A percentile compares a stretch with the other conserved stretches of the same genome.
Conservation (phyloP, 1,139 yeast genomes). For the Kodamaea fungicola region DNA sequence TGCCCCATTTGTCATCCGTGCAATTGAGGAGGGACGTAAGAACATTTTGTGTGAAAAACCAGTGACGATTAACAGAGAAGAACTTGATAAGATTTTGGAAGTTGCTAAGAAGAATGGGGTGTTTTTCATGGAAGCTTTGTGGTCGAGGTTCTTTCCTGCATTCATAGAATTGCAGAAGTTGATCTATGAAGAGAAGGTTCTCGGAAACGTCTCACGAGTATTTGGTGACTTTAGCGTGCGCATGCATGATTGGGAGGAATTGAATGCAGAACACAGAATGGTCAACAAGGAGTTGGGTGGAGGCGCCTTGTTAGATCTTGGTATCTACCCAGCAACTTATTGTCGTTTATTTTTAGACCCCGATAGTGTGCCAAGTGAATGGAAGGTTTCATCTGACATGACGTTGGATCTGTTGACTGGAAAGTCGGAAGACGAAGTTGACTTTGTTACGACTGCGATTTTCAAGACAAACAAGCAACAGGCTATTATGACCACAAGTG, state of each 20-base stretch:
- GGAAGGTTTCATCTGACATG: slow-evolving; percentile 17
- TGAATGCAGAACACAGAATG: slow-evolving; percentile 17
- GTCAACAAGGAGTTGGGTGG: slow-evolving; percentile 51
- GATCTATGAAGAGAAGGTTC: slow-evolving; percentile 40
- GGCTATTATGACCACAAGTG: slow-evolving; percentile 16
- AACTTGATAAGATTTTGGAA: slow-evolving; percentile 40
- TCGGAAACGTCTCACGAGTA: slow-evolving; percentile 47
- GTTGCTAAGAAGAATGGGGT: slow-evolving; percentile 44
- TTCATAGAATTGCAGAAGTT: slow-evolving; percentile 34
- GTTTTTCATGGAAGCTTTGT: slow-evolving; percentile 62
- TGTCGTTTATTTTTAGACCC: slow-evolving; percentile 39
- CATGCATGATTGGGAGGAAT: slow-evolving; percentile 20
- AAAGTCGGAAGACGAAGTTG: slow-evolving; percentile 14
- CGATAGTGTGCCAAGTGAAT: slow-evolving; percentile 14
- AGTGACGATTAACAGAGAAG: slow-evolving; percentile 49
- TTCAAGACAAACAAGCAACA: slow-evolving; percentile 17
- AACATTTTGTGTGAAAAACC: slow-evolving; percentile 65
- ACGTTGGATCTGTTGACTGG: slow-evolving; percentile 16
- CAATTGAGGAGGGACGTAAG: slow-evolving; percentile 49
- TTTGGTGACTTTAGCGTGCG: slow-evolving; percentile 38
- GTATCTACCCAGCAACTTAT: slow-evolving; percentile 55
- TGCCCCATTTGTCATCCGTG: slow-evolving; percentile 45
- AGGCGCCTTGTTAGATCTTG: slow-evolving; percentile 59
- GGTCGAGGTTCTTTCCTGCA: slow-evolving; percentile 63
- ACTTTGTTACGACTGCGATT: slow-evolving; percentile 16